Conservation (phyloP, 768 basidiomycete genomes). For the Sutorius australiensis region DNA sequence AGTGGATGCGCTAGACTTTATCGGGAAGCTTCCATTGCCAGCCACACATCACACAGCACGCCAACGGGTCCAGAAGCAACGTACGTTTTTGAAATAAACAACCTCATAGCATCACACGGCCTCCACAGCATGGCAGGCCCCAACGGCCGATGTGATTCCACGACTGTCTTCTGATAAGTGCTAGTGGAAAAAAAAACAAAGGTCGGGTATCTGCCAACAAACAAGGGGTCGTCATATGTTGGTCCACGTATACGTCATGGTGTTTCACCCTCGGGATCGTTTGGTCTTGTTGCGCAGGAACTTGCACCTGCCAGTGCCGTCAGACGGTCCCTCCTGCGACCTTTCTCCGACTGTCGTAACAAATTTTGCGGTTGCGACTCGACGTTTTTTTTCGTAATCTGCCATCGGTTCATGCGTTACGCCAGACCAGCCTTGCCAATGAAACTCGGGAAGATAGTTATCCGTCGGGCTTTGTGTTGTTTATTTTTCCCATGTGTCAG, state of each 20-base stretch:
- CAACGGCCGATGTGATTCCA: slow-evolving; percentile 3
- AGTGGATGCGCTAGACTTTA: slow-evolving; percentile 7
- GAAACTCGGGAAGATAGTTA: neutral
- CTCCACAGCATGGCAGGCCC: slow-evolving; percentile 19
- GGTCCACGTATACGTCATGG: neutral
- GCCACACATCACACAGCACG: slow-evolving; percentile 21
- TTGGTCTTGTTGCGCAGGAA: neutral
- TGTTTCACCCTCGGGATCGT: neutral
- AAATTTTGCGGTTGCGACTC: neutral
- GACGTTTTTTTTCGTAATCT: neutral
- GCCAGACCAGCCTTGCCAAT: neutral
- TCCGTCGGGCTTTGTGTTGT: neutral
- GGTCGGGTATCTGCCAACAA: slow-evolving; percentile 5
- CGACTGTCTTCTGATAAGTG: neutral
- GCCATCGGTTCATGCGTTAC: neutral
- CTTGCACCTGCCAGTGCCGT: slow-evolving; percentile 5
- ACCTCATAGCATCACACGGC: slow-evolving; percentile 9
- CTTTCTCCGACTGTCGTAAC: neutral
- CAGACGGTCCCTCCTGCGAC: neutral
- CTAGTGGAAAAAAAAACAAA: neutral
- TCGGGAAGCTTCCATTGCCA: slow-evolving; percentile 7
- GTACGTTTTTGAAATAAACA: slow-evolving; percentile 13
- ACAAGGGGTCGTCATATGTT: neutral
- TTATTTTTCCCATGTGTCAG: neutral
- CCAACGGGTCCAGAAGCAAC: slow-evolving; percentile 11